A percentile compares a stretch with the other conserved stretches of the same genome.
These are phyloP conservation scores for Berkeleyomyces rouxiae DNA, from an alignment of 2,329 filamentous ascomycete genomes.

Conservation along the genomic window DNA sequence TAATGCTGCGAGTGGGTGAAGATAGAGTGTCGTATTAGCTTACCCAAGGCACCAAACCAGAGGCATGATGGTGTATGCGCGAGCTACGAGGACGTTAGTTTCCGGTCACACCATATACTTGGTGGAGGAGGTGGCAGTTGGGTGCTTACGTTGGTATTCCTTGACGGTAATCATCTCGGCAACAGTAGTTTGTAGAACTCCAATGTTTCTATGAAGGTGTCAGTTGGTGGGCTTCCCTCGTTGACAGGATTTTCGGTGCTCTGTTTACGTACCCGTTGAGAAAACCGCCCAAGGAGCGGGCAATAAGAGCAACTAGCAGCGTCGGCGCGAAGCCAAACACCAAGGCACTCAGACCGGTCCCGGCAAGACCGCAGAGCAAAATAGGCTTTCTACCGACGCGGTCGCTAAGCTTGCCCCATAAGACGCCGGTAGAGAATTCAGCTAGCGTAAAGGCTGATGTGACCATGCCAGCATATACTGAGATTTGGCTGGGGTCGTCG, in stretches of 20 bases:
- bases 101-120: slow-evolving; percentile 13
- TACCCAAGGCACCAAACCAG: slow-evolving; percentile 93
- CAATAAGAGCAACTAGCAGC: slow-evolving; percentile 66
- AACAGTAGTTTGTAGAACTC: slow-evolving; percentile 86
- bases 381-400: slow-evolving; percentile 84
- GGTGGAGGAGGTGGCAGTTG: background rate
- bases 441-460: slow-evolving; percentile 93
- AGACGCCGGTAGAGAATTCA: slow-evolving; percentile 79
- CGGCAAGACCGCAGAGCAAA: slow-evolving; percentile 71
- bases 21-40: slow-evolving; percentile 18
- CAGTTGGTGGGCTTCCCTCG: background rate
- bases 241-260: background rate
- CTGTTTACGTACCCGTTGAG: slow-evolving; percentile 60
- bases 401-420: slow-evolving; percentile 90
- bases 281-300: slow-evolving; percentile 74
- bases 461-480: slow-evolving; percentile 87
- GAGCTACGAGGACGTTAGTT: slow-evolving; percentile 36
- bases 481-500: slow-evolving; percentile 60
- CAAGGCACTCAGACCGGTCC: slow-evolving; percentile 83
- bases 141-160: slow-evolving; percentile 65
- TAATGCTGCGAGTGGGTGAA: background rate
- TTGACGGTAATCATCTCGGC: slow-evolving; percentile 86
- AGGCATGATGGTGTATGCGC: slow-evolving; percentile 94
- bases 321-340: slow-evolving; percentile 81
- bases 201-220: slow-evolving; percentile 53